Base-by-base conservation (phyloP, 179 eudicot species). In the Beta corolliflora region DNA sequence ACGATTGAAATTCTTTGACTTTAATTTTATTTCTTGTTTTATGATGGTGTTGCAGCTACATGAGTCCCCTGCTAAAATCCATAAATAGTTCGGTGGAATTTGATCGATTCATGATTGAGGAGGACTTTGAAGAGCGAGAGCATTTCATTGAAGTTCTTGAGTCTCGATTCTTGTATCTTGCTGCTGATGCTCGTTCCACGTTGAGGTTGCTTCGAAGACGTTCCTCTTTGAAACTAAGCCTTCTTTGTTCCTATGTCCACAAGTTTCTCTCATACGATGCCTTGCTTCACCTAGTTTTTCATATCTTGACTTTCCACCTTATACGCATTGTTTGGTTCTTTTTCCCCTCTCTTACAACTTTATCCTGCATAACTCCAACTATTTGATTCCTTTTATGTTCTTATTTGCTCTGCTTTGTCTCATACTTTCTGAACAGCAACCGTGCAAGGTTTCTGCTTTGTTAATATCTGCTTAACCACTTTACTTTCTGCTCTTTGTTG, bases 151-250 rank as follows among this genome's bases (percentile, higher is more conserved):
- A 85, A 36, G 81, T 82, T 69, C 95, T 95, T 59, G 94, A 91
- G 83, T 90, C 95, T 19, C 86, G 97, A 72, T 95, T 95, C 81
- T 85, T 95, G 59, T 95, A 81, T 87, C 99, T 95, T 36, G 99
- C 99, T 59, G 98, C 99, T 76, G 99, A 95, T 89, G 99, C 99
- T 71, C 95, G 93, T 25, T 92, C 94, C 52, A 91, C 94, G n/a
- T 77, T 95, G 86, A 95, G 99, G 98, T 93, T 81, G 46, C 23
- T 48, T n/a, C 6, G 2, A 41, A 0, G 48, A 7, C 54, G 13
- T 50, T 45, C 15, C 2, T 45, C 1, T 16, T 59, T 25, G 0
- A n/a, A 45, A 41, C 48, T 70, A 68, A 15, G n/a, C 9, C n/a
- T 23, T 52, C 58, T 41, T 2, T 65, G 25, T 60, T n/a, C 50